These are phyloP conservation scores for Taxawa tesnikishii DNA, from an alignment of 2,329 filamentous ascomycete species.

Conservation along the genomic window DNA sequence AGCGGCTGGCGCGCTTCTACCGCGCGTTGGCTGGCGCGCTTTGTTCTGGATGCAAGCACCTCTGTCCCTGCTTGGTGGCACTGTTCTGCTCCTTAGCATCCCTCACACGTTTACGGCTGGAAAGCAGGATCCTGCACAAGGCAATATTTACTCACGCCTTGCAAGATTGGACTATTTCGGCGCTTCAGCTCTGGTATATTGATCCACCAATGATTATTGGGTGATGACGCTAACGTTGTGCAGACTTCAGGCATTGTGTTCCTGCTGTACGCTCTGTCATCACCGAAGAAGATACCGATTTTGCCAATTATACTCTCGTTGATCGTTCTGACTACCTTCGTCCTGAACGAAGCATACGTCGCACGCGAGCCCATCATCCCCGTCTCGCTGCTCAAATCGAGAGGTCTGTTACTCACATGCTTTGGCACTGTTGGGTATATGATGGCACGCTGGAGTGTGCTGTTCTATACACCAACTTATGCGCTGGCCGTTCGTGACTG, in stretches of 20 bases:
- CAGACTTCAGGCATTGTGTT: slow-evolving; percentile 56
- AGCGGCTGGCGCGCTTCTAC: slow-evolving; percentile 53
- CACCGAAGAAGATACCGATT: slow-evolving; percentile 46
- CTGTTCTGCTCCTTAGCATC: slow-evolving; percentile 53
- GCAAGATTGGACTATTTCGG: slow-evolving; percentile 63
- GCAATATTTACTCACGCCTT: slow-evolving; percentile 40
- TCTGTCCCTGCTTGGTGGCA: slow-evolving; percentile 46
- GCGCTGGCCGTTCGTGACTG: slow-evolving; percentile 64
- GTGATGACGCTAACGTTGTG: slow-evolving; percentile 4
- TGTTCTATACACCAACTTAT: slow-evolving; percentile 74
- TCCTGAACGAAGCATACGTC: slow-evolving; percentile 50
- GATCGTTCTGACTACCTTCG: slow-evolving; percentile 43
- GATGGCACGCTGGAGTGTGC: slow-evolving; percentile 66
- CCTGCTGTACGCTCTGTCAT: slow-evolving; percentile 58
- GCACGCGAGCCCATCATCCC: slow-evolving; percentile 65
- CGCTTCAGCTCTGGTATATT: slow-evolving; percentile 49
- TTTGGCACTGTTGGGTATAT: slow-evolving; percentile 65
- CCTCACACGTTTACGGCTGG: slow-evolving; percentile 32
- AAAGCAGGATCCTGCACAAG: slow-evolving; percentile 19
- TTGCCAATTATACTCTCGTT: slow-evolving; percentile 50
- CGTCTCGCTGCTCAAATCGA: slow-evolving; percentile 54
- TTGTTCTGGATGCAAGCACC: slow-evolving; percentile 65
- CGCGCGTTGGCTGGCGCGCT: slow-evolving; percentile 56
- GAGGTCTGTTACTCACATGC: slow-evolving; percentile 61
- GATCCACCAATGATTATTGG: background rate